Conservation (phyloP, 345 rosid species). For the Pseudoturritis turrita region DNA sequence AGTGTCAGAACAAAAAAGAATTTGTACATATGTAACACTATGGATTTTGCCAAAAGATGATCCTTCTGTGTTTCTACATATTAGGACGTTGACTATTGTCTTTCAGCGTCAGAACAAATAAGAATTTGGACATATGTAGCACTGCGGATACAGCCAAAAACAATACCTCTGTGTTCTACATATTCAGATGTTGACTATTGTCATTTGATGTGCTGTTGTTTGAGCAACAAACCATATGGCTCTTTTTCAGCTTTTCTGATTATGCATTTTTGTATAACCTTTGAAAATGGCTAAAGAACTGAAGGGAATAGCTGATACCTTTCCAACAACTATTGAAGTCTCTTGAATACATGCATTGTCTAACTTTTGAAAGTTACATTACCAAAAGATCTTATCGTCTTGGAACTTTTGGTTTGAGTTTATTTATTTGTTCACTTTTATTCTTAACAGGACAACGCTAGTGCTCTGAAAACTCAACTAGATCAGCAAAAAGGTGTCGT, state of each 20-base stretch:
- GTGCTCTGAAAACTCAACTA: conserved; percentile 57
- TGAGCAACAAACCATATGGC: background rate
- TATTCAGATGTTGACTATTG: background rate
- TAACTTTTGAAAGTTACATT: background rate
- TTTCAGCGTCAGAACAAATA: background rate
- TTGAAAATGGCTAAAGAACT: background rate
- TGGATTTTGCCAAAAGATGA: background rate
- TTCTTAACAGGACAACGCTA: conserved; percentile 54
- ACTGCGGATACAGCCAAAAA: background rate
- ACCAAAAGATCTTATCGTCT: background rate
- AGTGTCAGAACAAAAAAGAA: background rate
- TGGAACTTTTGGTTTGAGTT: background rate
- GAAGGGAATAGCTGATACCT: background rate
- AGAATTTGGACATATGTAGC: background rate
- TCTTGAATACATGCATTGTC: background rate
- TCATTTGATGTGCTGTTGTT: conserved; percentile 3
- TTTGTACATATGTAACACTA: background rate
- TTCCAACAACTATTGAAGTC: background rate
- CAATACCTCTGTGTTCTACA: background rate
- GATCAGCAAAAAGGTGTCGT: conserved; percentile 68
- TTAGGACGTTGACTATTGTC: background rate
- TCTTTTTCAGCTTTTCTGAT: background rate
- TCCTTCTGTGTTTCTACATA: conserved; percentile 2
- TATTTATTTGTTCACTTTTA: background rate
- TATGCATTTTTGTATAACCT: background rate